A percentile compares a stretch with the other conserved stretches of the same genome.
Conservation (phyloP, 2,329 filamentous ascomycete species). For the Trichoderma sp. region DNA sequence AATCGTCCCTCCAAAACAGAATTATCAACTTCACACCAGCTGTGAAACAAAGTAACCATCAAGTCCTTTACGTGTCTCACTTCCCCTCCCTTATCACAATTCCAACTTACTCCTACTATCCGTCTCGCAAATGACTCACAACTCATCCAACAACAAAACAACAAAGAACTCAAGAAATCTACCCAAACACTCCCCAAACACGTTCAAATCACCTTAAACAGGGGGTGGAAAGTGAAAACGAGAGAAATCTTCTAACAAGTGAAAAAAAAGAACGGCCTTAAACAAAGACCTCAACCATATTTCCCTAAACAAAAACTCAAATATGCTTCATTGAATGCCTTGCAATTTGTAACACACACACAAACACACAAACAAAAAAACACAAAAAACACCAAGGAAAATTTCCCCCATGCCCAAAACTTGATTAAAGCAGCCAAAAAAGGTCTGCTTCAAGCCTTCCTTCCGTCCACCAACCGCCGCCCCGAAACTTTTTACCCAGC, state of each 20-base stretch:
- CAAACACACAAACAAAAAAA: background rate
- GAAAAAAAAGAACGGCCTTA: background rate
- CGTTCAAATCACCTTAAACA: background rate
- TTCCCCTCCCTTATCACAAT: background rate
- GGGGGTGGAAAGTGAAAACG: background rate
- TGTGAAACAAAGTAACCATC: background rate
- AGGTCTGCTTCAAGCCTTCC: background rate
- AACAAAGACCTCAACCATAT: background rate
- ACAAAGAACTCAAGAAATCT: background rate
- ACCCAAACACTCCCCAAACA: background rate
- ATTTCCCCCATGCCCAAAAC: background rate
- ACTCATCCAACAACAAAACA: background rate
- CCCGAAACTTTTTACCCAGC: background rate
- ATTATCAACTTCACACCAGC: background rate
- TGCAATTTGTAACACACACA: slow-evolving; percentile 3
- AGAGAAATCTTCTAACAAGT: background rate
- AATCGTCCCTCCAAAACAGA: background rate
- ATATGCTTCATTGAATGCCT: slow-evolving; percentile 5
- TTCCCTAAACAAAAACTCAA: background rate
- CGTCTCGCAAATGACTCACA: background rate
- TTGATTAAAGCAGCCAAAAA: background rate
- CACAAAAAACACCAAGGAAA: background rate
- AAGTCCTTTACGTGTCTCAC: background rate
- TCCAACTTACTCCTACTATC: background rate
- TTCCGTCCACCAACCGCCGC: background rate